Evolutionary conservation across 1,284 basidiomycete species (phyloP).

Genomic region (Xerocomus amazonicus): DNA sequence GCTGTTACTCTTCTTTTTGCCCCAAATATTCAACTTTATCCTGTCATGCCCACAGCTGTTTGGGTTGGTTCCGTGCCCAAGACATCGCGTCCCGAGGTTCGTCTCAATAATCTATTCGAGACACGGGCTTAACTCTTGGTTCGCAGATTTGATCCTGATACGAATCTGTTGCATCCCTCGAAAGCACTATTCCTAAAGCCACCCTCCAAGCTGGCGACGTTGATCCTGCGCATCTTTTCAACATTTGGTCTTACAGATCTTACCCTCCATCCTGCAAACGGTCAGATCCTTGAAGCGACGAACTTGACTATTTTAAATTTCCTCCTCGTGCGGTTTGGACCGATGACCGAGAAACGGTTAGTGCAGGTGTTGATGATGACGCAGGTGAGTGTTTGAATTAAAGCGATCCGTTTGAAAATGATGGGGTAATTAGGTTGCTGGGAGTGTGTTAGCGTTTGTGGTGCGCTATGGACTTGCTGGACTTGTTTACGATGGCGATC

Average conservation of each 20-base stretch:
- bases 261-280: slow-evolving; percentile 51
- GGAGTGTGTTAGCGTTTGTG: slow-evolving; percentile 76
- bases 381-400: slow-evolving; percentile 48
- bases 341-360: slow-evolving; percentile 77
- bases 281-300: slow-evolving; percentile 63
- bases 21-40: slow-evolving; percentile 97
- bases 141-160: slow-evolving; percentile 66
- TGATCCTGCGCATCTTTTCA: slow-evolving; percentile 59
- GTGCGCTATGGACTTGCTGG: slow-evolving; percentile 86
- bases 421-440: slow-evolving; percentile 45
- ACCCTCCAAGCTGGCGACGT: slow-evolving; percentile 47
- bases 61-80: slow-evolving; percentile 87
- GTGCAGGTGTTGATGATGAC: slow-evolving; percentile 68
- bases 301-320: slow-evolving; percentile 90
- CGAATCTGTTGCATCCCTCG: slow-evolving; percentile 74
- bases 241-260: slow-evolving; percentile 66
- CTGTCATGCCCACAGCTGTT: slow-evolving; percentile 95
- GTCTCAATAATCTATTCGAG: neutral
- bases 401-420: slow-evolving; percentile 6
- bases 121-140: slow-evolving; percentile 1
- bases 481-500: slow-evolving; percentile 85
- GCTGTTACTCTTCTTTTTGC: slow-evolving; percentile 92
- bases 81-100: slow-evolving; percentile 89
- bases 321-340: slow-evolving; percentile 73
- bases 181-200: slow-evolving; percentile 59